phyloP scores from a whole-genome alignment of 495 filamentous ascomycete species.

The Cercophora scortea region DNA sequence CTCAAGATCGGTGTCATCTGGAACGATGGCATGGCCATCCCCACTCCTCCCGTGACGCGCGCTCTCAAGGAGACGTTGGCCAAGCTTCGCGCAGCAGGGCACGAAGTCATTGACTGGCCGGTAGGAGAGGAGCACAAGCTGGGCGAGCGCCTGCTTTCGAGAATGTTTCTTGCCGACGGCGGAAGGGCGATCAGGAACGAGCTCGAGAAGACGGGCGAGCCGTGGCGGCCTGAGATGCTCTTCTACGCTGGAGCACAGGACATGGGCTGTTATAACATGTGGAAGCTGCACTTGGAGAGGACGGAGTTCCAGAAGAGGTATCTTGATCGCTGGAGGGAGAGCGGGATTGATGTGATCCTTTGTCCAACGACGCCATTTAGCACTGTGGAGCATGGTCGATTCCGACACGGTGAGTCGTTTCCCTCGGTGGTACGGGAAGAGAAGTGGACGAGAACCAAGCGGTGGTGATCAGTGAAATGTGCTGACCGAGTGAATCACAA shows the following conservation, averaged over 20 bases:
- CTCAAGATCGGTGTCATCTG: conserved; percentile 62
- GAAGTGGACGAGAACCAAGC: background rate
- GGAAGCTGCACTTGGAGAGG: conserved; percentile 43
- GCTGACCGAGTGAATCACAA: background rate
- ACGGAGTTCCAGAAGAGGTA: conserved; percentile 36
- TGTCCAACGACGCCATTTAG: conserved; percentile 55
- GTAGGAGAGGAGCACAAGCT: conserved; percentile 36
- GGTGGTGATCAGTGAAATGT: conserved; percentile 1
- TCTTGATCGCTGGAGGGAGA: conserved; percentile 46
- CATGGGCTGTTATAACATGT: conserved; percentile 45
- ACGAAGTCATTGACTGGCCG: conserved; percentile 39
- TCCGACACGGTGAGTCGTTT: conserved; percentile 64
- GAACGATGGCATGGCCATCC: conserved; percentile 62
- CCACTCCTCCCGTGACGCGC: conserved; percentile 61
- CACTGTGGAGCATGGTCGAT: conserved; percentile 50
- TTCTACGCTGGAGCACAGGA: conserved; percentile 38
- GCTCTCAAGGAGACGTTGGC: conserved; percentile 49
- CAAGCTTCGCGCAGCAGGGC: conserved; percentile 38
- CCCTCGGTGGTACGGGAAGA: conserved; percentile 53
- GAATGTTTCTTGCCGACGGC: conserved; percentile 34
- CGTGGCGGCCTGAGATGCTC: conserved; percentile 45
- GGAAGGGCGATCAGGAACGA: conserved; percentile 41
- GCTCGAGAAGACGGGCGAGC: conserved; percentile 50
- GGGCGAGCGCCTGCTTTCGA: conserved; percentile 39
- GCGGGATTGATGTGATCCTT: conserved; percentile 60